A percentile compares a stretch with the other conserved stretches of the same genome.
These are phyloP conservation scores for Aquilaria sinensis DNA, from an alignment of 345 rosid genomes.

Conservation along the genomic window DNA sequence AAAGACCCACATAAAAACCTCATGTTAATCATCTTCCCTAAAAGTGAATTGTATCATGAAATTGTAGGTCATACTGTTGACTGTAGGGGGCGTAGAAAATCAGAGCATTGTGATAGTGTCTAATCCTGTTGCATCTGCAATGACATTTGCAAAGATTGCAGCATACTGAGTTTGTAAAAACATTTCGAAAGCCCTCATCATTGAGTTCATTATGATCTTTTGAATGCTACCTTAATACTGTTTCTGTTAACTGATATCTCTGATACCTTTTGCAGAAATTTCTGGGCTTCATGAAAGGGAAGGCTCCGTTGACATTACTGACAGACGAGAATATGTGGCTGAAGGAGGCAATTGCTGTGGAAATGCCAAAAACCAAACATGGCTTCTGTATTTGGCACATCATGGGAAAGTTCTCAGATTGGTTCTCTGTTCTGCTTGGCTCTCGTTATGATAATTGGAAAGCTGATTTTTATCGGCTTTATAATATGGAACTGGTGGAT, in stretches of 20 bases:
- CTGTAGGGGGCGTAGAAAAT: too few species aligned
- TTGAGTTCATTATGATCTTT: neutral
- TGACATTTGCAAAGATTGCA: neutral
- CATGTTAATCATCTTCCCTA: too few species aligned
- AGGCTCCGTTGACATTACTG: constrained; percentile 42
- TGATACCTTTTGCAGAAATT: constrained; percentile 30
- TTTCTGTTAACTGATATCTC: neutral
- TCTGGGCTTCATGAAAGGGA: constrained; percentile 50
- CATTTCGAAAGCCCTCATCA: too few species aligned
- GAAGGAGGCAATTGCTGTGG: constrained; percentile 44
- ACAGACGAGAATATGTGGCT: constrained; percentile 58
- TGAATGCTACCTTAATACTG: neutral
- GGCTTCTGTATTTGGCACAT: constrained; percentile 52
- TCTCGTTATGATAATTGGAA: constrained; percentile 47
- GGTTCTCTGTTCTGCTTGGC: constrained; percentile 45
- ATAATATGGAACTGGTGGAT: constrained; percentile 26
- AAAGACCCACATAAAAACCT: neutral
- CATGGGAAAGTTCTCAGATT: constrained; percentile 42
- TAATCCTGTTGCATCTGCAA: neutral
- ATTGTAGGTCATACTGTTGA: too few species aligned
- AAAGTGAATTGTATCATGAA: too few species aligned
- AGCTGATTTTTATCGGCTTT: constrained; percentile 39
- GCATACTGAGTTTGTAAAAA: too few species aligned
- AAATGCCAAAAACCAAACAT: constrained; percentile 44
- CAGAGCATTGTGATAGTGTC: neutral